A percentile compares a stretch with the other conserved stretches of the same genome.
phyloP scores from a whole-genome alignment of 345 rosid species.

The Sonneratia alba region DNA sequence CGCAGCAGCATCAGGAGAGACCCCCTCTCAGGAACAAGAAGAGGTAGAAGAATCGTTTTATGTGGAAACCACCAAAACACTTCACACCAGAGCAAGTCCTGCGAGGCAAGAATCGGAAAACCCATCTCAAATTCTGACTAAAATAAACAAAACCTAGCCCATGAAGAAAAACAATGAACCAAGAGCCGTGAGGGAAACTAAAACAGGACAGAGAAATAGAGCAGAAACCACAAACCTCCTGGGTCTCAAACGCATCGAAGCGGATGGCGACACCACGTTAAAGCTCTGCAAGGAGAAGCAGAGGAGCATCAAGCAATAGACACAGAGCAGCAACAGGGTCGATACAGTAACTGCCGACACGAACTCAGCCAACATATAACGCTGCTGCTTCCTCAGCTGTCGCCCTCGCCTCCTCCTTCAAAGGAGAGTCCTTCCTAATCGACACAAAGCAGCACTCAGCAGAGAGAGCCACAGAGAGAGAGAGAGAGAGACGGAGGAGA shows the following conservation, averaged over 20 bases:
- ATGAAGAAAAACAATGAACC: neutral
- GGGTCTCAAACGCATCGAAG: conserved; percentile 76
- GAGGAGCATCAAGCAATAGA: conserved; percentile 31
- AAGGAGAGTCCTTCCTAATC: conserved; percentile 8
- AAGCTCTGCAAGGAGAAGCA: conserved; percentile 40
- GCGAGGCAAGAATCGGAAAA: conserved; percentile 21
- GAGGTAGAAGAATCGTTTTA: conserved; percentile 53
- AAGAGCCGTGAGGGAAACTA: too few relatives aligned
- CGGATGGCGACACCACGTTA: conserved; percentile 32
- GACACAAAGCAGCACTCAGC: neutral
- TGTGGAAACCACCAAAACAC: conserved; percentile 71
- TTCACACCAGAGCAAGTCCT: conserved; percentile 72
- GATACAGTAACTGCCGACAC: conserved; percentile 58
- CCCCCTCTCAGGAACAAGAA: conserved; percentile 66
- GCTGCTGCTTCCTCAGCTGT: conserved; percentile 13
- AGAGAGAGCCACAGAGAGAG: neutral
- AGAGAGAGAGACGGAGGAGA: neutral
- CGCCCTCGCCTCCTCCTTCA: conserved; percentile 4
- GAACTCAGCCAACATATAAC: conserved; percentile 87
- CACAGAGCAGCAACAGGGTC: conserved; percentile 52
- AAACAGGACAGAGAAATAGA: neutral
- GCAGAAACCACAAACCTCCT: conserved; percentile 32
- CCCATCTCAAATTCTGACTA: conserved; percentile 18
- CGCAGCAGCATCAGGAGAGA: conserved; percentile 31
- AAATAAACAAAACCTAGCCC: neutral